These are phyloP conservation scores for Narthecium ossifragum DNA, from an alignment of 106 monocot species.

Conservation along the genomic window DNA sequence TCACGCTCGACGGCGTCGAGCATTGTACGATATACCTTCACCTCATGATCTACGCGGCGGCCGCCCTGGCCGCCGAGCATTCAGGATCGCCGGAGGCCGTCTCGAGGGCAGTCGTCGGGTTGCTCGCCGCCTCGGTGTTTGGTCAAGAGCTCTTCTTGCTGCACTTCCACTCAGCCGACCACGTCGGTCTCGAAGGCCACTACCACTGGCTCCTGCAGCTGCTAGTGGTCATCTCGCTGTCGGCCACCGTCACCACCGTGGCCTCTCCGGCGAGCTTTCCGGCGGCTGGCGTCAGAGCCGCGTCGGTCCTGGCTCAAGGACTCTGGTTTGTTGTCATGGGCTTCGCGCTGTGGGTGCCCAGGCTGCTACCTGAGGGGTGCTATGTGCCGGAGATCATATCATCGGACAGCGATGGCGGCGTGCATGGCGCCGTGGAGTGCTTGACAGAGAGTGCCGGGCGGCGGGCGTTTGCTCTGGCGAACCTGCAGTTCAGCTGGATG, in stretches of 20 bases:
- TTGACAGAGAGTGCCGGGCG: conserved; percentile 13
- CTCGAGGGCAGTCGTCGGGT: conserved; percentile 15
- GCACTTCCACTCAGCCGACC: conserved; percentile 68
- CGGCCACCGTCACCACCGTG: conserved; percentile 27
- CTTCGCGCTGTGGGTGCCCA: conserved; percentile 55
- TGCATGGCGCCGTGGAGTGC: conserved; percentile 22
- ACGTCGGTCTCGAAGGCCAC: conserved; percentile 63
- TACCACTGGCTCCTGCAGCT: conserved; percentile 76
- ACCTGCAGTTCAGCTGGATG: conserved; percentile 59
- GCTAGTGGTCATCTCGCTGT: conserved; percentile 21
- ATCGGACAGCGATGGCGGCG: not conserved
- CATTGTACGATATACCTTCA: conserved; percentile 60
- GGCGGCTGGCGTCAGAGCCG: conserved; percentile 44
- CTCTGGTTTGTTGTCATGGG: conserved; percentile 77
- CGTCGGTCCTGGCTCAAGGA: conserved; percentile 47
- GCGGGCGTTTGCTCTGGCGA: conserved; percentile 33
- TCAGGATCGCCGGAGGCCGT: not conserved
- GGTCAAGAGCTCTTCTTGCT: conserved; percentile 67
- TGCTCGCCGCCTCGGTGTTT: conserved; percentile 53
- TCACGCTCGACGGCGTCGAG: conserved; percentile 30
- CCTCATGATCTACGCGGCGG: conserved; percentile 33
- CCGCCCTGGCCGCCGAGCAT: conserved; percentile 34
- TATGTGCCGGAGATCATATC: conserved; percentile 3
- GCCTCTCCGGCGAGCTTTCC: conserved; percentile 19
- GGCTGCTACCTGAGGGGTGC: conserved; percentile 38